phyloP scores from a whole-genome alignment of 2,329 filamentous ascomycete genomes.

The Trichocomaceae sp. region DNA sequence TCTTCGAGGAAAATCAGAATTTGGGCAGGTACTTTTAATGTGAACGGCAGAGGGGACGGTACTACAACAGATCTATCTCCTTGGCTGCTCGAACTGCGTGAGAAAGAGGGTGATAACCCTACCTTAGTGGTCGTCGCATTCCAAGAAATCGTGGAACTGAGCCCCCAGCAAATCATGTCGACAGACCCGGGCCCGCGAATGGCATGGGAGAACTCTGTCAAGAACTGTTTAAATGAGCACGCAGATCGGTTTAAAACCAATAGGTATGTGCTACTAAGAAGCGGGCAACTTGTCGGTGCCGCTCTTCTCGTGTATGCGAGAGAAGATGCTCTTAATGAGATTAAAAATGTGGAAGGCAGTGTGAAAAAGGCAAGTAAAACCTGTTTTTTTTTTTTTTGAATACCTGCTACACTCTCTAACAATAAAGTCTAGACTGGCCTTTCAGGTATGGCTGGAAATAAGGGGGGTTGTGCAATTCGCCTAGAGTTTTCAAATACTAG shows the following conservation, averaged over 20 bases:
- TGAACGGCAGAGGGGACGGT: constrained; percentile 80
- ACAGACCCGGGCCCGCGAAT: constrained; percentile 83
- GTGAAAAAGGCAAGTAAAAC: constrained; percentile 68
- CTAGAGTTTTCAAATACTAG: constrained; percentile 91
- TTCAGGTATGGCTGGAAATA: constrained; percentile 96
- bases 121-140: constrained; percentile 88
- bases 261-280: constrained; percentile 81
- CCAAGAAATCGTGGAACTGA: constrained; percentile 96
- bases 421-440: constrained; percentile 60
- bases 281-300: constrained; percentile 89
- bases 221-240: constrained; percentile 65
- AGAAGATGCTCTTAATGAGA: constrained; percentile 65
- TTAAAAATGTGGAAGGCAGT: constrained; percentile 95
- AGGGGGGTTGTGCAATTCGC: constrained; percentile 91
- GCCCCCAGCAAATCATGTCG: constrained; percentile 98
- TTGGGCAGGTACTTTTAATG: constrained; percentile 84
- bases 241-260: constrained; percentile 60
- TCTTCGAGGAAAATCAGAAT: constrained; percentile 68
- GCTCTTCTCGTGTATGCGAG: constrained; percentile 89
- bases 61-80: constrained; percentile 70
- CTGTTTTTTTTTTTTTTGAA: neutral
- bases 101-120: constrained; percentile 56
- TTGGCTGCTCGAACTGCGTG: constrained; percentile 67
- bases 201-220: constrained; percentile 79
- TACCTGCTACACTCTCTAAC: neutral